Conservation (phyloP, 2,329 filamentous ascomycete genomes). For the Dactylonectria macrodidyma region DNA sequence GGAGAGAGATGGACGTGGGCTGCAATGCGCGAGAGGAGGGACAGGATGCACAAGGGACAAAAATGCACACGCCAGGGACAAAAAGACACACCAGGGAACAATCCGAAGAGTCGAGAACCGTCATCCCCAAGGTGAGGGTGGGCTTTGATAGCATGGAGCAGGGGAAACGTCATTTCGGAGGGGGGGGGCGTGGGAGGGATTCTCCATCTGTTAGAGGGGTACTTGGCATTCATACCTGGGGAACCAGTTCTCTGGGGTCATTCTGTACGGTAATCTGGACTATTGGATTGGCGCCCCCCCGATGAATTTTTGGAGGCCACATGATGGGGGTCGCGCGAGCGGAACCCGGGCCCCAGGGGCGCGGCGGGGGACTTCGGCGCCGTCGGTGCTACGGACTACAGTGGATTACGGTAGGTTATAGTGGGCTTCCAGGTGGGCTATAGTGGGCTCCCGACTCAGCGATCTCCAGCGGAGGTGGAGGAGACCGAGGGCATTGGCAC, state of each 20-base stretch:
- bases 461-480: background rate
- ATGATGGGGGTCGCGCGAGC: conserved; percentile 15
- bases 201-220: conserved; percentile 34
- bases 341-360: background rate
- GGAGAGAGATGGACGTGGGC: conserved; percentile 3
- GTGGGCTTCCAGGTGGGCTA: background rate
- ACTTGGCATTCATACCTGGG: conserved; percentile 22
- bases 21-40: background rate
- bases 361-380: background rate
- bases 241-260: conserved; percentile 6
- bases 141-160: conserved; percentile 7
- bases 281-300: conserved; percentile 14
- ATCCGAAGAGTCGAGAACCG: background rate
- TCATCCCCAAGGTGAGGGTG: background rate
- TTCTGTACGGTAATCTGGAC: conserved; percentile 28
- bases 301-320: conserved; percentile 17
- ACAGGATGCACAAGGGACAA: background rate
- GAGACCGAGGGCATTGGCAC: background rate
- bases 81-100: background rate
- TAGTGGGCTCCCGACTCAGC: background rate
- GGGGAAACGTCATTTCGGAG: conserved; percentile 32
- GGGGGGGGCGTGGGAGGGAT: conserved; percentile 15
- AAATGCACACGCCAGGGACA: background rate
- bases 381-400: background rate
- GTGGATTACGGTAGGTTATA: background rate